Conservation (phyloP, 306 rosid species). For the Sphenostylis stenocarpa region DNA sequence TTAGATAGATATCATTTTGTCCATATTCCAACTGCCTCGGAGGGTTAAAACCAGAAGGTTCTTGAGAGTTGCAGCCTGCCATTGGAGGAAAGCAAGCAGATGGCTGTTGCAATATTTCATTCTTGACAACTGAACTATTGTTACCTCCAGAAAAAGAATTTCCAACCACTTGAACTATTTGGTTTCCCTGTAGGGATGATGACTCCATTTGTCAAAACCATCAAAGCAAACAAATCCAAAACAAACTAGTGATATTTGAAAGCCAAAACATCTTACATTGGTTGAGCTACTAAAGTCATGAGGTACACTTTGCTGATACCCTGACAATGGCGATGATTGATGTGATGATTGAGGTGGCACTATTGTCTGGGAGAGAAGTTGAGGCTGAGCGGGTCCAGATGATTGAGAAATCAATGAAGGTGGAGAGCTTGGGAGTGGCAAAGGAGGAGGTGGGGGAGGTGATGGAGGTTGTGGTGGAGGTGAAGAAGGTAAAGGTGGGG, state of each 20-base stretch:
- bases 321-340: slow-evolving; percentile 56
- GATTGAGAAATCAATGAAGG: slow-evolving; percentile 53
- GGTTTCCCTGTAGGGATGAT: slow-evolving; percentile 57
- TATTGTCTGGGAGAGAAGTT: slow-evolving; percentile 50
- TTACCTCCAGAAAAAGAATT: slow-evolving; percentile 58
- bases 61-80: slow-evolving; percentile 58
- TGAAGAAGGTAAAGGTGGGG: slow-evolving; percentile 81
- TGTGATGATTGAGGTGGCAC: slow-evolving; percentile 54
- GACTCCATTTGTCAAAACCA: slow-evolving; percentile 14
- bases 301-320: slow-evolving; percentile 55
- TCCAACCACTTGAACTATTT: slow-evolving; percentile 60
- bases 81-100: slow-evolving; percentile 44
- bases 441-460: slow-evolving; percentile 53
- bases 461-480: slow-evolving; percentile 61
- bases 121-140: slow-evolving; percentile 46
- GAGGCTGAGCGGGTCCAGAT: slow-evolving; percentile 47
- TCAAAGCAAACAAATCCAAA: background rate
- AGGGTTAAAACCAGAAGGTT: slow-evolving; percentile 63
- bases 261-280: slow-evolving; percentile 49
- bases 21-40: slow-evolving; percentile 65
- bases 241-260: background rate
- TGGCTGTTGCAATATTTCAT: slow-evolving; percentile 57
- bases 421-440: slow-evolving; percentile 53
- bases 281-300: slow-evolving; percentile 50
- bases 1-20: slow-evolving; percentile 54